These are phyloP conservation scores for Phytophthora syringae DNA, from an alignment of 352 stramenopile species.

Conservation along the genomic window DNA sequence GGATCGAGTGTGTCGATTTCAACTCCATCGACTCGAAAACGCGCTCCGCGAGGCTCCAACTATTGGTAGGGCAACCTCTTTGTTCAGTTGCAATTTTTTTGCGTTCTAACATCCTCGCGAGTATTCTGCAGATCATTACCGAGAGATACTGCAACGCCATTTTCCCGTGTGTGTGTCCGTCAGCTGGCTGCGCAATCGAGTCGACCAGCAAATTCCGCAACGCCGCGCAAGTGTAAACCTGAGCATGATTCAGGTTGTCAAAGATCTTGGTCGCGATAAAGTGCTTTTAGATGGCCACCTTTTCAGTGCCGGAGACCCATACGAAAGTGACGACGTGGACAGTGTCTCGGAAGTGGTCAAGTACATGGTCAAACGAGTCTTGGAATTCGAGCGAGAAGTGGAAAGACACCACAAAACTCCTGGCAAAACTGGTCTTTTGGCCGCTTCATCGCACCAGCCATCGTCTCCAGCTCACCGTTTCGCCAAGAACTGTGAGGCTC, in stretches of 20 bases:
- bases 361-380: slow-evolving; percentile 57
- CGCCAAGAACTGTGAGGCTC: slow-evolving; percentile 51
- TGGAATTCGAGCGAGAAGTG: slow-evolving; percentile 45
- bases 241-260: slow-evolving; percentile 81
- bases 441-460: slow-evolving; percentile 12
- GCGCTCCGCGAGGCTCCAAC: slow-evolving; percentile 36
- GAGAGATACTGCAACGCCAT: slow-evolving; percentile 42
- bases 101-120: slow-evolving; percentile 2
- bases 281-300: slow-evolving; percentile 65
- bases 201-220: slow-evolving; percentile 61
- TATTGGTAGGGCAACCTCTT: slow-evolving; percentile 18
- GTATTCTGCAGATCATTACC: slow-evolving; percentile 37
- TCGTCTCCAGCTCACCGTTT: slow-evolving; percentile 46
- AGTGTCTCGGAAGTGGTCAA: slow-evolving; percentile 66
- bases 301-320: slow-evolving; percentile 36
- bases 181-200: slow-evolving; percentile 65
- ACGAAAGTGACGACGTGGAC: slow-evolving; percentile 28
- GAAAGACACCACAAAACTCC: neutral
- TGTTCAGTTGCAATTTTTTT: neutral
- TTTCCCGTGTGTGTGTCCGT: slow-evolving; percentile 67
- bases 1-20: slow-evolving; percentile 51
- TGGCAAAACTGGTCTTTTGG: slow-evolving; percentile 2
- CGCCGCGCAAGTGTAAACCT: slow-evolving; percentile 63
- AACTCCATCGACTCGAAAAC: slow-evolving; percentile 54
- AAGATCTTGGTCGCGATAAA: slow-evolving; percentile 75